Percentiles rank a stretch among this genome's conserved stretches.
These are phyloP conservation scores for Syzygium jambos DNA, from an alignment of 345 rosid genomes.

Conservation along the genomic window DNA sequence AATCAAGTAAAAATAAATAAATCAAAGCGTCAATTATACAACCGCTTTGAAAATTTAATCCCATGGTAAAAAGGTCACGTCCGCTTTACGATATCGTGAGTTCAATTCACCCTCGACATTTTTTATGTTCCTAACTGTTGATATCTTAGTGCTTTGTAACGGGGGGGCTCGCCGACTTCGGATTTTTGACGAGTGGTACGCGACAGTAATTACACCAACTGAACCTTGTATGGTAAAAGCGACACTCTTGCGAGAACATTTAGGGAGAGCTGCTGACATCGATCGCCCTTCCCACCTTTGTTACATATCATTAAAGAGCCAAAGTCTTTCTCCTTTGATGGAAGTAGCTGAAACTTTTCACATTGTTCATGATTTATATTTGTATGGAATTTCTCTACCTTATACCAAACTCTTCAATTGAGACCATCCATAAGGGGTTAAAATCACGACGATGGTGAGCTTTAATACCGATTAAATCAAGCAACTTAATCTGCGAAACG, in stretches of 20 bases:
- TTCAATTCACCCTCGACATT: rapidly evolving
- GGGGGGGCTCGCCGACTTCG: rapidly evolving
- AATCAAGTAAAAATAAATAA: background rate
- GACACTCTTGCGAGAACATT: rapidly evolving
- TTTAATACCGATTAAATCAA: background rate
- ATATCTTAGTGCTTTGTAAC: background rate
- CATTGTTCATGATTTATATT: too few relatives aligned
- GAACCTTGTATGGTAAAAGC: background rate
- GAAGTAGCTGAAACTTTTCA: background rate
- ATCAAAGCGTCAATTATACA: background rate
- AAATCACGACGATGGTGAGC: rapidly evolving
- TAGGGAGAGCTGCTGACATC: background rate
- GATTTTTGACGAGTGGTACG: rapidly evolving
- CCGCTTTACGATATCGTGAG: background rate
- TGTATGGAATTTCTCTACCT: background rate
- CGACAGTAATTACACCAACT: rapidly evolving
- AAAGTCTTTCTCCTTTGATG: rapidly evolving
- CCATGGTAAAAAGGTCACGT: background rate
- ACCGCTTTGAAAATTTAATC: background rate
- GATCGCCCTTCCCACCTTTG: background rate
- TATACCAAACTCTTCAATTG: background rate
- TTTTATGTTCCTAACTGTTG: rapidly evolving
- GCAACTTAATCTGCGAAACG: background rate
- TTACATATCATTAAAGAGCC: background rate
- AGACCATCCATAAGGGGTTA: rapidly evolving